Base-by-base conservation (phyloP, 108 stramenopile genomes). In the Skeletonema menzelii region DNA sequence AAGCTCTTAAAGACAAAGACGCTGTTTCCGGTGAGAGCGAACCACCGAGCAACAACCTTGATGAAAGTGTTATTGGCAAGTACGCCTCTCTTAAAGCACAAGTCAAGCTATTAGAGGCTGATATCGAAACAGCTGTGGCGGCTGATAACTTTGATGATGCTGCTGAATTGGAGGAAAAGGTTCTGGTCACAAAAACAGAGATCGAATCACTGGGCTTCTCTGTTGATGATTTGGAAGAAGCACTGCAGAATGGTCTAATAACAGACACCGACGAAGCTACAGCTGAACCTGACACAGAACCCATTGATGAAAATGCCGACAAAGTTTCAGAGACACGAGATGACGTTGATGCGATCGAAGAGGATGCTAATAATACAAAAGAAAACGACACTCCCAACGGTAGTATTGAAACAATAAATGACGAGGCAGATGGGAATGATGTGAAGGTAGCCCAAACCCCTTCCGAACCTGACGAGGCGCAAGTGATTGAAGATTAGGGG, bases 101-200 rank as follows among this genome's bases (percentile, higher is more conserved):
- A 31, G 59, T 67, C 24, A 12, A 53, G 17, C 40, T 53, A 20
- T 65, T 78, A n/a, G 77, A 71, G 47, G 59, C 65, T 40, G 63
- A 47, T 12, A 61, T 78, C 53, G 70, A 67, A 20, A 67, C 31
- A 38, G 69, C 77, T 28, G 77, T 69, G 13, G 65, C 40, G 35
- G 61, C 69, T 8, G 79, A 80, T 57, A 58, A 69, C 20, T 80
- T 47, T 59, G 73, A 80, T 40, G 62, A n/a, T 22, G 79, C 79
- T 8, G 79, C 79, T 20, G 73, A 80, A 46, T 46, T 80, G 13
- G 79, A 75, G 27, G 73, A 80, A 17, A 66, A 66, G 40, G 26
- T 67, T 28, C 38, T 47, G 17, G 44, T 46, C 15, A 40, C 58
- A 24, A 60, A 69, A 56, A 42, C 64, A 19, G 65, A 55, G 44